Percentiles rank a stretch among this genome's conserved stretches.
These are phyloP conservation scores for Lipomyces starkeyi DNA, from an alignment of 805 yeast species.

Conservation along the genomic window DNA sequence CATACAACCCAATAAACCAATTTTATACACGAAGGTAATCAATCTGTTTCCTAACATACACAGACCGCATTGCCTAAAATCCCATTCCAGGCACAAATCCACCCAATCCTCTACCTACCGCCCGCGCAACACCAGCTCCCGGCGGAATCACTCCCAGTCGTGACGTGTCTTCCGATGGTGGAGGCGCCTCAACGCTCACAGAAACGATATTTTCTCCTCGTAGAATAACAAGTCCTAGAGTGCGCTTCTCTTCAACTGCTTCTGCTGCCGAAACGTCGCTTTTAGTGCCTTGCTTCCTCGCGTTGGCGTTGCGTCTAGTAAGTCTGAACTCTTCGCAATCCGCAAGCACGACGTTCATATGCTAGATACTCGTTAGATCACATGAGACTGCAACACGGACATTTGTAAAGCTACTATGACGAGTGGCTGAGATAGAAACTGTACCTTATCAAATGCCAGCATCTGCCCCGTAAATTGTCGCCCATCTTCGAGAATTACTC, in stretches of 20 bases:
- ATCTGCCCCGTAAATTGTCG: conserved; percentile 79
- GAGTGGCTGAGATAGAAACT: conserved; percentile 1
- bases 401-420: background rate
- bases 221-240: conserved; percentile 78
- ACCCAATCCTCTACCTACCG: conserved; percentile 44
- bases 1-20: conserved; percentile 1
- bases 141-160: conserved; percentile 44
- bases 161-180: conserved; percentile 50
- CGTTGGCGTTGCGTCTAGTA: conserved; percentile 61
- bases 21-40: background rate
- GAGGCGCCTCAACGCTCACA: conserved; percentile 70
- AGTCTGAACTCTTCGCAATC: conserved; percentile 84
- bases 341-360: conserved; percentile 82
- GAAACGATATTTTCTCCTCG: conserved; percentile 89
- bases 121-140: conserved; percentile 47
- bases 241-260: conserved; percentile 69
- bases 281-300: conserved; percentile 40
- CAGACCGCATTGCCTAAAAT: conserved; percentile 13
- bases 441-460: conserved; percentile 79
- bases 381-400: background rate
- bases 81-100: conserved; percentile 41
- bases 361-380: conserved; percentile 42
- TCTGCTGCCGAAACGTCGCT: conserved; percentile 46
- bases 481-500: conserved; percentile 77
- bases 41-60: conserved; percentile 1